These are phyloP conservation scores for Chalciporus piperatoides DNA, from an alignment of 1,284 basidiomycete species.

Conservation along the genomic window DNA sequence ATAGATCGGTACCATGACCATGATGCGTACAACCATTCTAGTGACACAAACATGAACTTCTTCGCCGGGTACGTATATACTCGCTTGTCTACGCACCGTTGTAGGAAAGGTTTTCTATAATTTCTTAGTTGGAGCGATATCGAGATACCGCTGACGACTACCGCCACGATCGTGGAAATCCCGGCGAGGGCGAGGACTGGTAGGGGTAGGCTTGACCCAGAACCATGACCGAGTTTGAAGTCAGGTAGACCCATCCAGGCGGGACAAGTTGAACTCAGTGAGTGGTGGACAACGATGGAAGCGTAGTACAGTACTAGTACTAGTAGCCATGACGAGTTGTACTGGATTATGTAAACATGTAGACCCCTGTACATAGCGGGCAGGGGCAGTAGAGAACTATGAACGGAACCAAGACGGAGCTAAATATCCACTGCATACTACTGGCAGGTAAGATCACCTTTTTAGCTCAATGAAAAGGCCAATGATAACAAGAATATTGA, in stretches of 20 bases:
- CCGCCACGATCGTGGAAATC: slow-evolving; percentile 65
- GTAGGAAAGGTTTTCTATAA: slow-evolving; percentile 79
- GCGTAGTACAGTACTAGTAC: too few species aligned
- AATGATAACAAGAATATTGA: too few species aligned
- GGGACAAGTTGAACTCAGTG: background rate
- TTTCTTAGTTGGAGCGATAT: slow-evolving; percentile 90
- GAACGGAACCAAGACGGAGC: too few species aligned
- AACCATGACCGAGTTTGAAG: slow-evolving; percentile 34
- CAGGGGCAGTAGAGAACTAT: too few species aligned
- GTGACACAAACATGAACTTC: slow-evolving; percentile 6
- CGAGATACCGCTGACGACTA: slow-evolving; percentile 75
- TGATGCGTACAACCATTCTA: slow-evolving; percentile 92
- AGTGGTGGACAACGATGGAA: background rate
- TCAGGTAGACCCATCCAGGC: slow-evolving; percentile 23
- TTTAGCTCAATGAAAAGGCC: too few species aligned
- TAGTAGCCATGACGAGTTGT: background rate
- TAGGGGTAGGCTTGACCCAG: slow-evolving; percentile 49
- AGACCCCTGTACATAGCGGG: background rate
- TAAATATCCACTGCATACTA: too few species aligned
- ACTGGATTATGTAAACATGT: background rate
- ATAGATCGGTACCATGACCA: slow-evolving; percentile 97
- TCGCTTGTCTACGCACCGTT: slow-evolving; percentile 50
- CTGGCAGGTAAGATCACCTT: too few species aligned
- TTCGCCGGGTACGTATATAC: background rate
- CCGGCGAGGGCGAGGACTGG: slow-evolving; percentile 63